Conservation (phyloP, 768 basidiomycete genomes). For the Boletus huronensis region DNA sequence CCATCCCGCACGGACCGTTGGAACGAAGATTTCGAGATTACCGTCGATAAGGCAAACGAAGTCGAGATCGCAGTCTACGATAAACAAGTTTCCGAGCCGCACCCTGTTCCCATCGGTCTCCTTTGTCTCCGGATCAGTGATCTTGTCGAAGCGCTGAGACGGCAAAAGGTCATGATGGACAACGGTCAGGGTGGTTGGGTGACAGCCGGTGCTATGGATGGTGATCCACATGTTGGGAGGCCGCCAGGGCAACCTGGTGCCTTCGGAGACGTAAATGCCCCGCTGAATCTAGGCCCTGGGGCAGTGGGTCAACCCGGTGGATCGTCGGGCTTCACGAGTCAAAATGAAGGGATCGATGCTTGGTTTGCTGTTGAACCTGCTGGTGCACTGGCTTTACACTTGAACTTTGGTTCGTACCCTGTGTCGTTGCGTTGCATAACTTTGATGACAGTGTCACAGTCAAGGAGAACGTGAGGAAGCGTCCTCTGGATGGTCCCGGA, state of each 20-base stretch:
- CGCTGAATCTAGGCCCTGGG: conserved; percentile 37
- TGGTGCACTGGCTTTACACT: conserved; percentile 81
- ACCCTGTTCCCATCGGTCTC: conserved; percentile 88
- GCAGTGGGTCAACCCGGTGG: conserved; percentile 29
- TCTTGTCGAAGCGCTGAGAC: conserved; percentile 86
- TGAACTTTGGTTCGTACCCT: conserved; percentile 82
- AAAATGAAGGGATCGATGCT: conserved; percentile 82
- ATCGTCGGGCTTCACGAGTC: conserved; percentile 19
- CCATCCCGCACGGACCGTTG: conserved; percentile 93
- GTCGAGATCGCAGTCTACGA: conserved; percentile 96
- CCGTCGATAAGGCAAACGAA: conserved; percentile 97
- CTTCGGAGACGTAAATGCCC: conserved; percentile 43
- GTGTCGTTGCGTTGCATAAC: not conserved
- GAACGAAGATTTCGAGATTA: conserved; percentile 97
- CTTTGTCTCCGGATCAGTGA: conserved; percentile 94
- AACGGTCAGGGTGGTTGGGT: conserved; percentile 92
- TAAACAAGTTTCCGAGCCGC: conserved; percentile 75
- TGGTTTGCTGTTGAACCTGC: conserved; percentile 98
- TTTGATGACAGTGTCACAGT: conserved; percentile 46
- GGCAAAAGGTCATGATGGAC: conserved; percentile 89
- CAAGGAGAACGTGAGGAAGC: conserved; percentile 96
- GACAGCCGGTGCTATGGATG: conserved; percentile 86
- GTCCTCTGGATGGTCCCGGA: conserved; percentile 87
- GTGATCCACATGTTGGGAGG: conserved; percentile 46
- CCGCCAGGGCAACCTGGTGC: conserved; percentile 49